Evolutionary conservation across 208 protist species (phyloP).

Genomic region (Leishmania turanica): DNA sequence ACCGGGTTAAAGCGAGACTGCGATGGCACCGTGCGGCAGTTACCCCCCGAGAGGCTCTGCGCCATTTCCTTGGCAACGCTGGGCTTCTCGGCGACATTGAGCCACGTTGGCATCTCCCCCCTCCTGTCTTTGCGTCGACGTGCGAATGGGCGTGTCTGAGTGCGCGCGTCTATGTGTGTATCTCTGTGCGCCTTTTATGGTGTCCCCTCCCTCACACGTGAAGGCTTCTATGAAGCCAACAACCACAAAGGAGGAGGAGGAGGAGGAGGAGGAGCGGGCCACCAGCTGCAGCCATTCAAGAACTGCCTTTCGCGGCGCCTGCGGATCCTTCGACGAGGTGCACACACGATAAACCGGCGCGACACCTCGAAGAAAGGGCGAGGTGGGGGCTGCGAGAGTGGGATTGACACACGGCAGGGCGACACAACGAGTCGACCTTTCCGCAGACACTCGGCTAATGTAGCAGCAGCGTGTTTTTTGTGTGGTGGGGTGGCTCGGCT

Average conservation of each 20-base stretch:
- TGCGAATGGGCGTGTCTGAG: not conserved
- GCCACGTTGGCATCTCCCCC: conserved; percentile 65
- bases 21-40: conserved; percentile 41
- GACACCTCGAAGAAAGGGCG: not conserved
- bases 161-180: not conserved
- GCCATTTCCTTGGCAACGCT: conserved; percentile 92
- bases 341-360: not conserved
- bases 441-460: not conserved
- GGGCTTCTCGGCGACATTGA: conserved; percentile 97
- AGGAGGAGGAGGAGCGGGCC: not conserved
- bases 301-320: not conserved
- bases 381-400: not conserved
- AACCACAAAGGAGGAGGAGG: not conserved
- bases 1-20: conserved; percentile 83
- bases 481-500: not conserved
- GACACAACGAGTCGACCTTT: not conserved
- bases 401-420: not conserved
- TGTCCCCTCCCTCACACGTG: not conserved
- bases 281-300: not conserved
- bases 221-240: not conserved
- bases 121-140: not conserved
- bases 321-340: not conserved
- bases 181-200: not conserved
- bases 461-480: not conserved
- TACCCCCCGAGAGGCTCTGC: conserved; percentile 70